phyloP scores from a whole-genome alignment of 306 rosid species.

The Cucumis hystrix region DNA sequence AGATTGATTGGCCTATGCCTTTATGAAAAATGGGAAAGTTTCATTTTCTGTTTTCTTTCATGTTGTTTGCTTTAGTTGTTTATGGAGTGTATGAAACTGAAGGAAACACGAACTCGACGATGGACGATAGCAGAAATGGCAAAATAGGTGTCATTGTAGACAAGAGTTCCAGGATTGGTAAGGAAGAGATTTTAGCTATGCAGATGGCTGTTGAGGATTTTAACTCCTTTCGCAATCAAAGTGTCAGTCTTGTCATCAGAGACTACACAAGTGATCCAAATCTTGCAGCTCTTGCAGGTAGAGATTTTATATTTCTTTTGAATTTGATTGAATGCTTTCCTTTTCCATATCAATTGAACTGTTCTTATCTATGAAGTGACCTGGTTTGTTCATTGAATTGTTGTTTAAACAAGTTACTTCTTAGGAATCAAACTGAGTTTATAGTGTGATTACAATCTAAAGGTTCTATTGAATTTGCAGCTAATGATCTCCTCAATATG shows the following conservation, averaged over 20 bases:
- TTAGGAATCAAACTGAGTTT: not conserved
- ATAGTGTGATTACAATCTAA: not conserved
- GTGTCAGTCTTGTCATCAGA: constrained; percentile 4
- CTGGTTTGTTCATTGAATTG: not conserved
- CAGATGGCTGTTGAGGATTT: constrained; percentile 27
- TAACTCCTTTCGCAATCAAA: constrained; percentile 10
- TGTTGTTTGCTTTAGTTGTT: not conserved
- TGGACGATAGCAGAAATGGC: not conserved
- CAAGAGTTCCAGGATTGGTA: constrained; percentile 19
- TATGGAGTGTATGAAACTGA: not conserved
- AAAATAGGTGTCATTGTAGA: constrained; percentile 24
- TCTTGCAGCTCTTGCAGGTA: constrained; percentile 31
- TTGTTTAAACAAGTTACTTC: not conserved
- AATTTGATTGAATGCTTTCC: not conserved
- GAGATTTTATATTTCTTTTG: not conserved
- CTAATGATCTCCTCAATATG: constrained; percentile 18
- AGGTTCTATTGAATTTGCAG: constrained; percentile 15
- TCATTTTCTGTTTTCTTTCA: not conserved
- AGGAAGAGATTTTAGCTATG: constrained; percentile 35
- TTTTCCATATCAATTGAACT: not conserved
- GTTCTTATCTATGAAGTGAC: not conserved
- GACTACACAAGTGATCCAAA: constrained; percentile 24
- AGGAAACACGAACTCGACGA: not conserved
- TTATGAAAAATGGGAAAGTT: not conserved
- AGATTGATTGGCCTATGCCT: not conserved